Evolutionary conservation across 108 stramenopile genomes (phyloP).

Genomic region (Pinguiococcus pyrenoidosus): DNA sequence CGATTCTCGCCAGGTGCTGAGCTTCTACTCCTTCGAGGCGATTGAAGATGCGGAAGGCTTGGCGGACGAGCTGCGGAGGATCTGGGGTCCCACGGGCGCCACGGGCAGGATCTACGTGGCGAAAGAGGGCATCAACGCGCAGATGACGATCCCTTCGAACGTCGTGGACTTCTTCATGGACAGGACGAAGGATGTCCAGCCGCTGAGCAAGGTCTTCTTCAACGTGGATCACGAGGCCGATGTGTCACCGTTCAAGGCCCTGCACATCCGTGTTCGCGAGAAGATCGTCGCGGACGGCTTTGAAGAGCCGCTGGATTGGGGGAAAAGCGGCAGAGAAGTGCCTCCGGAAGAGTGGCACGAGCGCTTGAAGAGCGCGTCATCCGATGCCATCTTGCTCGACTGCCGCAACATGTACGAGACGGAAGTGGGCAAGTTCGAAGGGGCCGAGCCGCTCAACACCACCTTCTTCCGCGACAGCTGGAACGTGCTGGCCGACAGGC

Average conservation of each 20-base stretch:
- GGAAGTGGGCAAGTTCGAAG: slow-evolving; percentile 72
- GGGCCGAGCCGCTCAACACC: slow-evolving; percentile 69
- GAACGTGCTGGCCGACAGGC: slow-evolving; percentile 59
- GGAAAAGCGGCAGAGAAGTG: slow-evolving; percentile 70
- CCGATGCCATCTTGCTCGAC: slow-evolving; percentile 27
- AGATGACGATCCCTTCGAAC: slow-evolving; percentile 72
- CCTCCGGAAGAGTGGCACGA: slow-evolving; percentile 84
- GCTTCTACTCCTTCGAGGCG: no score
- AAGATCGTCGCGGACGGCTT: slow-evolving; percentile 94
- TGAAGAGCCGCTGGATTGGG: slow-evolving; percentile 58
- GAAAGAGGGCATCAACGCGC: slow-evolving; percentile 85
- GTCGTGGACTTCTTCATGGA: slow-evolving; percentile 4
- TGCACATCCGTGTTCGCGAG: slow-evolving; percentile 67
- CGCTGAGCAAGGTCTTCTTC: slow-evolving; percentile 10
- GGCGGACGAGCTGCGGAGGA: neutral
- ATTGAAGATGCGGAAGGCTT: no score
- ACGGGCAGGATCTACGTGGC: slow-evolving; percentile 86
- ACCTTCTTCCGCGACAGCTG: slow-evolving; percentile 77
- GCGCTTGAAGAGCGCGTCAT: slow-evolving; percentile 25
- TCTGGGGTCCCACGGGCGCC: slow-evolving; percentile 69
- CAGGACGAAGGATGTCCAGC: slow-evolving; percentile 2
- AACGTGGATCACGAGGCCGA: neutral
- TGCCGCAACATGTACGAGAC: slow-evolving; percentile 81
- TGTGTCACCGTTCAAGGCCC: slow-evolving; percentile 58
- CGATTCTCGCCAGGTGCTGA: no score